Evolutionary conservation across 306 rosid genomes (phyloP).

Genomic region (Lablab purpureus): DNA sequence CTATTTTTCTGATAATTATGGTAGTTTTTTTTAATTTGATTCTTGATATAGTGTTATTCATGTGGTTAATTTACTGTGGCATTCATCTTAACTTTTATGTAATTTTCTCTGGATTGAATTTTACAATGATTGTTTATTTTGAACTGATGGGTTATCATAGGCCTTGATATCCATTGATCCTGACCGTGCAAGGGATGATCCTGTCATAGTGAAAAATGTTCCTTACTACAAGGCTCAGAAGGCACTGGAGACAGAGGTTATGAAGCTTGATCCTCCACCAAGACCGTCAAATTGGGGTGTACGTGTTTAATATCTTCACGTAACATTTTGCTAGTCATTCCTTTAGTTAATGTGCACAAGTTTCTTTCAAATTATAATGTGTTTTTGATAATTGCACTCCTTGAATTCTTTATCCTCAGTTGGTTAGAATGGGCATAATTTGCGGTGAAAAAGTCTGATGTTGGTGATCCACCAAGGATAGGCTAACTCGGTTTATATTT

Average conservation of each 20-base stretch:
- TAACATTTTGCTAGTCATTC: constrained; percentile 35
- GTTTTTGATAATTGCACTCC: constrained; percentile 28
- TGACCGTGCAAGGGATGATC: constrained; percentile 88
- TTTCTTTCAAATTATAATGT: constrained; percentile 25
- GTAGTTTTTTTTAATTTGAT: constrained; percentile 21
- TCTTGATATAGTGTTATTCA: constrained; percentile 10
- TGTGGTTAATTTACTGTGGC: constrained; percentile 11
- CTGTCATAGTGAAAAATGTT: constrained; percentile 81
- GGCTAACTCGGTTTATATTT: constrained; percentile 1
- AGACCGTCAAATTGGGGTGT: constrained; percentile 96
- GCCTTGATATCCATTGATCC: constrained; percentile 90
- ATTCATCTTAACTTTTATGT: neutral
- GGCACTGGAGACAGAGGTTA: constrained; percentile 78
- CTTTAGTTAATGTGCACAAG: constrained; percentile 1
- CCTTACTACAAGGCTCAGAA: constrained; percentile 92
- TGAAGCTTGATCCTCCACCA: constrained; percentile 92
- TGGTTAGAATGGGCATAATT: constrained; percentile 12
- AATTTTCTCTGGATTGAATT: constrained; percentile 19
- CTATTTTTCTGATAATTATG: neutral
- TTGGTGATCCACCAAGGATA: neutral
- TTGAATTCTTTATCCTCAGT: constrained; percentile 13
- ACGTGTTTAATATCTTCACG: constrained; percentile 50
- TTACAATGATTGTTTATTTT: neutral
- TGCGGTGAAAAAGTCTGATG: constrained; percentile 2
- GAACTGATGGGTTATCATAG: constrained; percentile 55